Percentiles rank a stretch among this genome's conserved stretches.
Evolutionary conservation across 2,329 filamentous ascomycete species (phyloP).

Genomic region (Fusarium sp.): DNA sequence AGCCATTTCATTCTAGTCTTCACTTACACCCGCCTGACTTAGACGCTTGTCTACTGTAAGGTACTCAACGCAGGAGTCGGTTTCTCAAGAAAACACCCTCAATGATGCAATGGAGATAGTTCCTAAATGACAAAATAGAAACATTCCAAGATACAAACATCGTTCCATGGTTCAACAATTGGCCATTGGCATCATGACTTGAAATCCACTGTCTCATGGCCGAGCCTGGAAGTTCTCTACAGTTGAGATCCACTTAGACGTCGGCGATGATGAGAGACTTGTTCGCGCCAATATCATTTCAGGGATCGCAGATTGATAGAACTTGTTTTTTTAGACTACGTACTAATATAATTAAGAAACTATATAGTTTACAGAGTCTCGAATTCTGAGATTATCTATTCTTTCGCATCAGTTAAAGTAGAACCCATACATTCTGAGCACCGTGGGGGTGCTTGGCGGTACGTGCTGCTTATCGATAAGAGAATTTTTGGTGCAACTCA

Average conservation of each 20-base stretch:
- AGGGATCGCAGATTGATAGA: fast-evolving
- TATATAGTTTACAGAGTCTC: neutral
- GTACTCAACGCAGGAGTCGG: neutral
- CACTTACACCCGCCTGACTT: neutral
- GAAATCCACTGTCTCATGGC: neutral
- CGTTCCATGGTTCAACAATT: neutral
- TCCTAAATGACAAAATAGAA: fast-evolving
- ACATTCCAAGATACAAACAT: no score
- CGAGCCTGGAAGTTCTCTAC: neutral
- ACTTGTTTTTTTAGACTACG: no score
- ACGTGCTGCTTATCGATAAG: constrained; percentile 34
- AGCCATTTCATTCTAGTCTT: neutral
- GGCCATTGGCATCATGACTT: neutral
- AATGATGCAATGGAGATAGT: neutral
- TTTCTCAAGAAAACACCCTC: neutral
- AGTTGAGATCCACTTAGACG: neutral
- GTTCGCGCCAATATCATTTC: neutral
- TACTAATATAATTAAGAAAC: neutral
- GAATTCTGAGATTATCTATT: no score
- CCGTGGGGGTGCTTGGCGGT: neutral
- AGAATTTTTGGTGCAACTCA: constrained; percentile 37
- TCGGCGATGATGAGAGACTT: neutral
- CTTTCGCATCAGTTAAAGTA: neutral
- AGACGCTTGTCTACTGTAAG: neutral
- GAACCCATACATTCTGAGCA: neutral